A percentile compares a stretch with the other conserved stretches of the same genome.
Evolutionary conservation across 148 eudicot species (phyloP).

Genomic region (Simmondsia chinensis): DNA sequence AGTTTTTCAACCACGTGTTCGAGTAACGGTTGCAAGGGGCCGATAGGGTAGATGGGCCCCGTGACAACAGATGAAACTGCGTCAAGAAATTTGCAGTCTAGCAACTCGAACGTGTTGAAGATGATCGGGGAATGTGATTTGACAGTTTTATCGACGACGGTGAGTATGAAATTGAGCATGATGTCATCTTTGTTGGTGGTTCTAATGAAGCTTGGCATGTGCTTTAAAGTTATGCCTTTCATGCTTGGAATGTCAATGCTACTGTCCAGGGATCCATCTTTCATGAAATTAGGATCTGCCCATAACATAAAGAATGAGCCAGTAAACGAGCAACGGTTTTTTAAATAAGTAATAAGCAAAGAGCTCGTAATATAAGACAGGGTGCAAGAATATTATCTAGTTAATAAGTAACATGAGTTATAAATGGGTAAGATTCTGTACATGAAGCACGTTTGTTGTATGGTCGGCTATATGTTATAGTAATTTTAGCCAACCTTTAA

Average conservation of each 20-base stretch:
- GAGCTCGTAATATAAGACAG: not conserved
- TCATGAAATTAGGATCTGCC: conserved; percentile 13
- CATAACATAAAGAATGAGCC: not conserved
- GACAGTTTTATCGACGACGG: not conserved
- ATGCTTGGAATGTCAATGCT: conserved; percentile 10
- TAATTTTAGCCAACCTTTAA: too few species aligned
- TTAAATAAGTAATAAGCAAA: not conserved
- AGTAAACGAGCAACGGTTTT: not conserved
- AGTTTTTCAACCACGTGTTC: not conserved
- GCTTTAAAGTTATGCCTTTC: conserved; percentile 17
- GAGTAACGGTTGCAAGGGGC: conserved; percentile 1
- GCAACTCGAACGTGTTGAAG: conserved; percentile 4
- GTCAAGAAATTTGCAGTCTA: conserved; percentile 3
- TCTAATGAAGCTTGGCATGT: conserved; percentile 22
- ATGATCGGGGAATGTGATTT: conserved; percentile 11
- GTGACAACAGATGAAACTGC: not conserved
- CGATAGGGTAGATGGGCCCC: conserved; percentile 3
- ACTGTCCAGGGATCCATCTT: conserved; percentile 15
- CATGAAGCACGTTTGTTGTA: too few species aligned
- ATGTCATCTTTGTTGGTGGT: conserved; percentile 19
- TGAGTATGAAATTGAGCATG: conserved; percentile 16
- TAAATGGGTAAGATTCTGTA: too few species aligned
- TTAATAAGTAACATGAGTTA: too few species aligned
- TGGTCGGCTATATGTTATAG: too few species aligned
- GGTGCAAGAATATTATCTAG: not conserved